phyloP scores from a whole-genome alignment of 768 basidiomycete genomes.

The Collybia sp. region DNA sequence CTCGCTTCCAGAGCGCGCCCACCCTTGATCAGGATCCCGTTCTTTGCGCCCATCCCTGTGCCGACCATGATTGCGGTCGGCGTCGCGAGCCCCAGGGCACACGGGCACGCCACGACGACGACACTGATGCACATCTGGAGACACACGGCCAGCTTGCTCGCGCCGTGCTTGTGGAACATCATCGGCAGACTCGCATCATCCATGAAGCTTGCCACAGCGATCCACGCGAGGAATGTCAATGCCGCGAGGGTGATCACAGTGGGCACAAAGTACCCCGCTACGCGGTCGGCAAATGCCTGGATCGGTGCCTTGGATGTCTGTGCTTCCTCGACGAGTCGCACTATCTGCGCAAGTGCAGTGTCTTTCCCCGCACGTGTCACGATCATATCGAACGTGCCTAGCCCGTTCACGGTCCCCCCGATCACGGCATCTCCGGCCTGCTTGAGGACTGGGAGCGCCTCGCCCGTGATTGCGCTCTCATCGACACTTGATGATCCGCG shows the following conservation, averaged over 20 bases:
- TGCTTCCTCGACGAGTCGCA: conserved; percentile 94
- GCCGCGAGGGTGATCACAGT: conserved; percentile 78
- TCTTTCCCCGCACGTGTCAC: conserved; percentile 96
- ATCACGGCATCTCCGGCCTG: conserved; percentile 82
- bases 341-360: conserved; percentile 94
- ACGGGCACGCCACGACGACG: conserved; percentile 97
- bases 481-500: conserved; percentile 86
- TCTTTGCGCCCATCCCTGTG: conserved; percentile 93
- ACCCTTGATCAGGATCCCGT: conserved; percentile 98
- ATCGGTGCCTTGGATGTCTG: conserved; percentile 98
- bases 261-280: conserved; percentile 95
- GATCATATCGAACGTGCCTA: conserved; percentile 96
- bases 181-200: conserved; percentile 59
- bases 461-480: conserved; percentile 96
- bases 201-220: conserved; percentile 61
- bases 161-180: conserved; percentile 83
- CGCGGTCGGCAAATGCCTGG: conserved; percentile 91
- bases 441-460: conserved; percentile 86
- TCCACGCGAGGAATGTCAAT: conserved; percentile 82
- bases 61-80: conserved; percentile 99
- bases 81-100: conserved; percentile 92
- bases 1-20: conserved; percentile 93
- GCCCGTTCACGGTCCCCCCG: conserved; percentile 94
- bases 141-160: conserved; percentile 85
- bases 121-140: conserved; percentile 97